A percentile compares a stretch with the other conserved stretches of the same genome.
These are phyloP conservation scores for Cladosporium colombiae DNA, from an alignment of 2,329 filamentous ascomycete genomes.

Conservation along the genomic window DNA sequence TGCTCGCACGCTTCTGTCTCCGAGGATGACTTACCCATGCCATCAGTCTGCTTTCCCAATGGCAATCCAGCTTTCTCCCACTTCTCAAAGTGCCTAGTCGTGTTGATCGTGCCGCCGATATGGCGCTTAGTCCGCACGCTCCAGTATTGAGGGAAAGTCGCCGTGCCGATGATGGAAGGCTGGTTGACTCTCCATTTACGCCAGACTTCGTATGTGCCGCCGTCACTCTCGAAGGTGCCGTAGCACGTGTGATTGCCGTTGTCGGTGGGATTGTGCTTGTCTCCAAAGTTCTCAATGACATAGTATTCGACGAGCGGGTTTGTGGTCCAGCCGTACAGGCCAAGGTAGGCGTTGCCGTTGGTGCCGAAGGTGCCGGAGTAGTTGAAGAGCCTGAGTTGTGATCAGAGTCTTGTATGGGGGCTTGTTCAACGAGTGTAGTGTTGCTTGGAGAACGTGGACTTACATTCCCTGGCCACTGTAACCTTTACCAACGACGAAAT, in stretches of 20 bases:
- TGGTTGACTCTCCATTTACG: constrained; percentile 45
- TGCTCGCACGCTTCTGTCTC: background rate
- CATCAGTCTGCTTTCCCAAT: constrained; percentile 29
- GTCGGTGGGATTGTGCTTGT: constrained; percentile 45
- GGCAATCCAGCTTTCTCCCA: constrained; percentile 32
- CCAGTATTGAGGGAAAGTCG: constrained; percentile 47
- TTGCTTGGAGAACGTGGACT: background rate
- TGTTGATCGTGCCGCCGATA: constrained; percentile 31
- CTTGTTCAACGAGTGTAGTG: no score
- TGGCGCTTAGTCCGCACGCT: constrained; percentile 43
- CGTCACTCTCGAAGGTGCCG: constrained; percentile 56
- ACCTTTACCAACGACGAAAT: constrained; percentile 29
- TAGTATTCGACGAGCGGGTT: constrained; percentile 60
- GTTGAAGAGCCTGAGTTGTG: constrained; percentile 46
- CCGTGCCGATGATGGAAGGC: constrained; percentile 44
- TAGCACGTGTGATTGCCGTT: constrained; percentile 48
- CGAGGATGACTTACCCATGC: constrained; percentile 1
- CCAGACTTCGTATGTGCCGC: constrained; percentile 56
- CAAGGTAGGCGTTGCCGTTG: constrained; percentile 50
- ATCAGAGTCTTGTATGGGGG: background rate
- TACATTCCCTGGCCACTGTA: constrained; percentile 21
- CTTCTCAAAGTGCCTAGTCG: constrained; percentile 31
- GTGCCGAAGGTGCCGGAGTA: constrained; percentile 53
- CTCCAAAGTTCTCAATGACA: constrained; percentile 54
- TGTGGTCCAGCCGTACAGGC: constrained; percentile 60